Base-by-base conservation (phyloP, 2,329 filamentous ascomycete genomes). In the Alternaria alternata region DNA sequence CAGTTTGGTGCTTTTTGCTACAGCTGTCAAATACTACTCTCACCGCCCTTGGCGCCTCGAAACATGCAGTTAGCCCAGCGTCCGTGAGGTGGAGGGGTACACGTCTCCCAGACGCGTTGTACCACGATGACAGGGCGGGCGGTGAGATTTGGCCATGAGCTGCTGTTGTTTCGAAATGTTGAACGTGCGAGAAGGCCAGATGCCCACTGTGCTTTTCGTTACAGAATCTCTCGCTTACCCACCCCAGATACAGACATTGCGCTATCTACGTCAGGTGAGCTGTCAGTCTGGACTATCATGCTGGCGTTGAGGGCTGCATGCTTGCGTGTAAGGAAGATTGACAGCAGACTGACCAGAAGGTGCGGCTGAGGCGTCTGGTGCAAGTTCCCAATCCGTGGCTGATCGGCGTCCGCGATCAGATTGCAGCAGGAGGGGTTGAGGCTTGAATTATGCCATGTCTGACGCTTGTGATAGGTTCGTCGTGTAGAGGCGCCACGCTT, bases 341-440 rank as follows among this genome's bases (percentile, higher is more conserved):
- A 32, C 39, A 51, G 24, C 39, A 47, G 18, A 43, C 22, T 53
- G 30, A 49, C 3, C 20, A 52, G 18, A 36, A 48, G 42, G 54
- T 54, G 44, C 53, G 60, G 60, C 52, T 59, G 48, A 53, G 57
- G 61, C 57, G 59, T 62, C 49, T 52, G 49, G 46, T 46, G 51
- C 36, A 54, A 49, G 42, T 44, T 44, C 48, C 44, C 41, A 39
- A 51, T 54, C 43, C 28, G 47, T 57, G 55, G 47, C 34, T 54
- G 54, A 56, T 65, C 56, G 60, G 64, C 56, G 56, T 58, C 32
- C 54, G 56, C 62, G 62, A 59, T 42, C 54, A 57, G 44, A 49
- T 57, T 56, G 55, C 51, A 41, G 42, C 42, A 44, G 41, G 54
- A 63, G 49, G 48, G 61, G 54, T 12, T 49, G 41, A 53, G 49